Conservation (phyloP, 495 filamentous ascomycete genomes). For the Beverwykella pulmonaria region DNA sequence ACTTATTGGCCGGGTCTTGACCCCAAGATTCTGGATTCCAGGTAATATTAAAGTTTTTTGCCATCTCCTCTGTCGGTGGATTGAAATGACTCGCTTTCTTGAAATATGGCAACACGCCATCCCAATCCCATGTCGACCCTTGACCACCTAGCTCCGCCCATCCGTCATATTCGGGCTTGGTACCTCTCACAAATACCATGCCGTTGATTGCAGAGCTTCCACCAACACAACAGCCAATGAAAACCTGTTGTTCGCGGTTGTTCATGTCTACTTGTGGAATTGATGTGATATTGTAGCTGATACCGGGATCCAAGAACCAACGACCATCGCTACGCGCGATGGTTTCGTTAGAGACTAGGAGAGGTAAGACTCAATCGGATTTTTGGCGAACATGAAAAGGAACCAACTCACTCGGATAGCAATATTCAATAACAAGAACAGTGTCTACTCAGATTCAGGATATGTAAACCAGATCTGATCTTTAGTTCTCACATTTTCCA, state of each 20-base stretch:
- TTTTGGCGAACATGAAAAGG: background rate
- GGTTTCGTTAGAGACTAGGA: background rate
- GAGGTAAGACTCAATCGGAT: background rate
- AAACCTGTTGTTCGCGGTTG: background rate
- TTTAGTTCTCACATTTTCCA: slow-evolving; percentile 30
- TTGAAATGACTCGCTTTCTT: slow-evolving; percentile 14
- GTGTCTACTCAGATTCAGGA: background rate
- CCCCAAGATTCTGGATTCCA: background rate
- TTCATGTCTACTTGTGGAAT: slow-evolving; percentile 2
- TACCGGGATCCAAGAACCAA: background rate
- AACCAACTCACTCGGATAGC: background rate
- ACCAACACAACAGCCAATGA: slow-evolving; percentile 45
- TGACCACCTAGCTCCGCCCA: slow-evolving; percentile 25
- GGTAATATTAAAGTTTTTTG: slow-evolving; percentile 1
- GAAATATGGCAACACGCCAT: slow-evolving; percentile 31
- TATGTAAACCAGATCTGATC: background rate
- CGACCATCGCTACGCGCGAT: background rate
- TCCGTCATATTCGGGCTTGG: slow-evolving; percentile 37
- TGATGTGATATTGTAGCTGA: background rate
- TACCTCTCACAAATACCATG: slow-evolving; percentile 37
- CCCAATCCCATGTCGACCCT: slow-evolving; percentile 40
- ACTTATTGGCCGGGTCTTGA: background rate
- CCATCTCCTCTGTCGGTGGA: background rate
- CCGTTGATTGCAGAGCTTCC: slow-evolving; percentile 37
- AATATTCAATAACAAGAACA: slow-evolving; percentile 15